These are phyloP conservation scores for Adansonia rubrostipa DNA, from an alignment of 441 rosid genomes.

Conservation along the genomic window DNA sequence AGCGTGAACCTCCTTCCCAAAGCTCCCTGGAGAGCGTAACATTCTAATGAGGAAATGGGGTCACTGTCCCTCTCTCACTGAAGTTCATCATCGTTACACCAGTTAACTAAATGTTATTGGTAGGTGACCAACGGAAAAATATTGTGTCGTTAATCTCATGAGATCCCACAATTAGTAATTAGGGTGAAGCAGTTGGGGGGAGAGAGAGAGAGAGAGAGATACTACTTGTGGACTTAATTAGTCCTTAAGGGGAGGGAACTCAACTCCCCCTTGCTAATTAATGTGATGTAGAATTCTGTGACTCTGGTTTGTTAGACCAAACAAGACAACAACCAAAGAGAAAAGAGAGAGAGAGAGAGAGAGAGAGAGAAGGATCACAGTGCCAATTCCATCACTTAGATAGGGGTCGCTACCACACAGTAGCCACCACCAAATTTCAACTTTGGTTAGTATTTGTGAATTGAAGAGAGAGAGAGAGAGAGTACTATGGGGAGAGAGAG, in stretches of 20 bases:
- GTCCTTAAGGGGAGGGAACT: not conserved
- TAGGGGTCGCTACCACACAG: not conserved
- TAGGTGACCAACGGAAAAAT: conserved; percentile 32
- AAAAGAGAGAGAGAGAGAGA: not conserved
- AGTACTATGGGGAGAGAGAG: conserved; percentile 6
- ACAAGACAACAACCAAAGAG: conserved; percentile 1
- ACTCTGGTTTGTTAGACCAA: conserved; percentile 22
- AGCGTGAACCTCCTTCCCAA: conserved; percentile 17
- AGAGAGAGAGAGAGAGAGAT: not conserved
- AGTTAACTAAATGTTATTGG: conserved; percentile 2
- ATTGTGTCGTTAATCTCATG: conserved; percentile 19
- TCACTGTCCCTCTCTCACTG: not conserved
- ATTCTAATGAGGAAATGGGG: conserved; percentile 8
- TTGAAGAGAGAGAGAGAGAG: too few species aligned
- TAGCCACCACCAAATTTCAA: not conserved
- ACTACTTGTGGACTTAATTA: conserved; percentile 27
- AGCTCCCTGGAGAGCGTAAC: conserved; percentile 9
- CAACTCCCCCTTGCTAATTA: conserved; percentile 33
- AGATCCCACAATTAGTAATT: conserved; percentile 38
- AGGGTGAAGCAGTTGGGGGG: conserved; percentile 21
- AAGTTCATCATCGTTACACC: conserved; percentile 1
- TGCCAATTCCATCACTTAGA: conserved; percentile 14
- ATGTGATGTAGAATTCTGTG: conserved; percentile 17
- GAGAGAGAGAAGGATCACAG: not conserved
- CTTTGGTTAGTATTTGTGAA: not conserved